Base-by-base conservation (phyloP, 495 filamentous ascomycete genomes). In the Lasiosphaeria miniovina region DNA sequence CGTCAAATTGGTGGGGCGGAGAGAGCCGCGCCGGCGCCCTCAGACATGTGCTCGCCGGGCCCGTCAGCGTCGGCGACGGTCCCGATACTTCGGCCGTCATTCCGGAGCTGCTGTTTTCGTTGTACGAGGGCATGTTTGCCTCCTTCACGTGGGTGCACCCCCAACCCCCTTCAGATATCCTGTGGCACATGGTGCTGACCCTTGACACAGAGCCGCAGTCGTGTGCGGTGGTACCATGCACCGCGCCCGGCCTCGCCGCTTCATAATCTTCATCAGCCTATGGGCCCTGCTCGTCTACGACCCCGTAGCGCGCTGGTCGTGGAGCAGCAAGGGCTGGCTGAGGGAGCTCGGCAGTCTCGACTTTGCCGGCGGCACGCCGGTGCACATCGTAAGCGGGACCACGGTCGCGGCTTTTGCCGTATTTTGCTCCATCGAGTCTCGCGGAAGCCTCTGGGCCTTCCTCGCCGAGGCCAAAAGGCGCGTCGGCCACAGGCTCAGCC, bases 231-330 rank as follows among this genome's bases (percentile, higher is more conserved):
- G 61, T 8, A 60, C 52, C 40, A 55, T 64, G 55, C 61, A 64
- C 33, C 57, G 61, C 1, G 57, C 52, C n/a, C 52, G 53, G 2
- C 61, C 61, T 3, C 34, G 45, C 6, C 61, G 61, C 3, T 64
- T 64, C 53, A 59, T 93, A 61, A 80, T 95, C 70, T 95, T 93
- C 80, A 90, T 90, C 75, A 90, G 93, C 69, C 71, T 93, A 64
- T 95, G 90, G 90, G 78, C 86, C 4, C 92, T 90, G 17, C 72
- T 95, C 61, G 86, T 93, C 63, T 93, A 93, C 73, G 86, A 89
- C 63, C 86, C 89, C 4, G 84, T 93, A 65, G 90, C 90, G 35
- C 92, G 89, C 78, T 95, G 90, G 90, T 93, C 90, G 32, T 95
- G 90, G 90, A 93, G 93, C 70, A 63, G 84, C 0, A 77, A 78